Percentiles rank a stretch among this genome's conserved stretches.
Evolutionary conservation across 164 flowering plant genomes (phyloP).

Genomic region (Litsea cubeba): DNA sequence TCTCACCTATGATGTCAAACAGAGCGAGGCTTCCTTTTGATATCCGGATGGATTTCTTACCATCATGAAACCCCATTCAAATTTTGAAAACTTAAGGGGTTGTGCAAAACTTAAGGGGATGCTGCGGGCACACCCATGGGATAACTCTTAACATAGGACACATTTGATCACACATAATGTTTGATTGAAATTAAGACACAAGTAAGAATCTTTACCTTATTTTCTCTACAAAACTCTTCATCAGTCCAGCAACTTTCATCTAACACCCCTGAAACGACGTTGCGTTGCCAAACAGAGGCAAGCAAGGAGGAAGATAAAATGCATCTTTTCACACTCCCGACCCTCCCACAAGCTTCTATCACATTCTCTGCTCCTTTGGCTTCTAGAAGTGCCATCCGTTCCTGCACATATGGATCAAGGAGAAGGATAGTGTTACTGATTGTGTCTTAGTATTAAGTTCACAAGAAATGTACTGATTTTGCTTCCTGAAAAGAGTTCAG

Average conservation of each 20-base stretch:
- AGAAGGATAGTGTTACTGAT: neutral
- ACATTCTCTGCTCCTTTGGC: constrained; percentile 35
- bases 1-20: neutral
- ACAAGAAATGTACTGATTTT: no score
- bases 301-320: constrained; percentile 42
- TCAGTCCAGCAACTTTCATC: constrained; percentile 37
- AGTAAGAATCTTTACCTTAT: constrained; percentile 24
- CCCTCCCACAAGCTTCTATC: constrained; percentile 37
- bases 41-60: no score
- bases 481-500: neutral
- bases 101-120: no score
- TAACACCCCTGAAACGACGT: neutral
- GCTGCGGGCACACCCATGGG: no score
- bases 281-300: constrained; percentile 28
- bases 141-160: no score
- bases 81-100: no score
- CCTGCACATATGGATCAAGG: constrained; percentile 18
- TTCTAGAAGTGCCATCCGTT: constrained; percentile 37
- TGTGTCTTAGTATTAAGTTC: no score
- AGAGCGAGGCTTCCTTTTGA: neutral
- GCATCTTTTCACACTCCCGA: constrained; percentile 33
- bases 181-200: no score
- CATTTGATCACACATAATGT: no score
- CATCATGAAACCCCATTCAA: no score
- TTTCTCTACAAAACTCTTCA: constrained; percentile 36